Evolutionary conservation across 495 filamentous ascomycete species (phyloP).

Genomic region (Neurospora pannonica): DNA sequence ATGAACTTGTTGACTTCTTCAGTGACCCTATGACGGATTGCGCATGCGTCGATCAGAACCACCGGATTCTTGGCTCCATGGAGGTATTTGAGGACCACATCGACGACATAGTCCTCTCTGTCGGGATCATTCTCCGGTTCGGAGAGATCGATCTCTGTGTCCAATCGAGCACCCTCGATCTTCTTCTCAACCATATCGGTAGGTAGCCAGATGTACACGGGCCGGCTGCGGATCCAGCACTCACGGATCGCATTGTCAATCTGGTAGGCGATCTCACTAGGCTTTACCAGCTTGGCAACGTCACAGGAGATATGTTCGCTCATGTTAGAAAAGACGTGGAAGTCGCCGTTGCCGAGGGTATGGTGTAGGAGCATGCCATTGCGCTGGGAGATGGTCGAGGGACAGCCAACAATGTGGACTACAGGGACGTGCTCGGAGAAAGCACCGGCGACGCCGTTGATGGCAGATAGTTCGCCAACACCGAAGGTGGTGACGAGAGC

Average conservation of each 20-base stretch:
- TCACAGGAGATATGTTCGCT: constrained; percentile 60
- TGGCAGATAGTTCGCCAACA: constrained; percentile 67
- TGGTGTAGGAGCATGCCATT: constrained; percentile 75
- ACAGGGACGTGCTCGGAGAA: constrained; percentile 70
- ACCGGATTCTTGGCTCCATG: constrained; percentile 67
- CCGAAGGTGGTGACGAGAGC: constrained; percentile 75
- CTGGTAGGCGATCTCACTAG: constrained; percentile 55
- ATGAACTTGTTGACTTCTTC: constrained; percentile 72
- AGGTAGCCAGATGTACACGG: constrained; percentile 80
- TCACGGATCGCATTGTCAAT: constrained; percentile 75
- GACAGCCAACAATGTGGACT: constrained; percentile 73
- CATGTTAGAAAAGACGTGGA: constrained; percentile 79
- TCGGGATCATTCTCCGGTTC: constrained; percentile 57
- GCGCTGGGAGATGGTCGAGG: constrained; percentile 48
- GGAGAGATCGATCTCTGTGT: constrained; percentile 56
- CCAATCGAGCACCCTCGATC: constrained; percentile 60
- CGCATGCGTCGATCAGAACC: constrained; percentile 86
- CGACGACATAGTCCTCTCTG: constrained; percentile 75
- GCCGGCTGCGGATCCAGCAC: constrained; percentile 65
- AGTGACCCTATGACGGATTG: constrained; percentile 68
- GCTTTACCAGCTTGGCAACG: constrained; percentile 58
- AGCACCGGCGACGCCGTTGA: constrained; percentile 64
- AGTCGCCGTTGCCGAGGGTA: constrained; percentile 86
- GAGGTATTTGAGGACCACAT: constrained; percentile 68
- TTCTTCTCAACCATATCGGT: constrained; percentile 77